Evolutionary conservation across 148 eudicot species (phyloP).

Genomic region (Agrostemma githago): DNA sequence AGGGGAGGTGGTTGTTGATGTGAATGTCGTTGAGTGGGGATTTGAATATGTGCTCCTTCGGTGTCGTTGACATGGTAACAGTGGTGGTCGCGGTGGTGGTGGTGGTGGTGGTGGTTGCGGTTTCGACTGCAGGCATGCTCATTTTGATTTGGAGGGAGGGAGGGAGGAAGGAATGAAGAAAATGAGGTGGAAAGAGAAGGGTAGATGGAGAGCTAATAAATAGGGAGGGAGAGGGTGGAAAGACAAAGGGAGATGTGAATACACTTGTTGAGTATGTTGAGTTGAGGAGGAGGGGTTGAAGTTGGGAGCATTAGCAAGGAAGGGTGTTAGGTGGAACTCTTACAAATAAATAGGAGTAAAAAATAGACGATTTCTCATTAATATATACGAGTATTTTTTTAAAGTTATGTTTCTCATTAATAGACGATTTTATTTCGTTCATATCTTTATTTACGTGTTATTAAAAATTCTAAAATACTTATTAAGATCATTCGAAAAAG

Average conservation of each 20-base stretch:
- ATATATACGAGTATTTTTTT: too few relatives aligned
- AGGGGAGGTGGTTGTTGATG: conserved; percentile 35
- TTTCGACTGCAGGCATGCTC: conserved; percentile 26
- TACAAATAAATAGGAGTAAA: too few relatives aligned
- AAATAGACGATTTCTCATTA: too few relatives aligned
- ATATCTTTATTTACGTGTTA: too few relatives aligned
- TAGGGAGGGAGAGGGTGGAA: not conserved
- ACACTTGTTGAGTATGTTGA: not conserved
- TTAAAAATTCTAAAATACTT: too few relatives aligned
- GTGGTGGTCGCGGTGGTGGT: not conserved
- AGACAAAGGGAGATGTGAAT: not conserved
- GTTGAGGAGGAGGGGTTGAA: not conserved
- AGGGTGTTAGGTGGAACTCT: not conserved
- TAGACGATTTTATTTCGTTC: too few relatives aligned
- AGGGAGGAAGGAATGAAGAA: not conserved
- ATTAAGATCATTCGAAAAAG: too few relatives aligned
- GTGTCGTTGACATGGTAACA: not conserved
- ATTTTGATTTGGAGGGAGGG: not conserved
- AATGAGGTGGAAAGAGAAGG: not conserved
- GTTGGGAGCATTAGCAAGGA: not conserved
- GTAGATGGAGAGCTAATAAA: not conserved
- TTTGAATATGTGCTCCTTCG: conserved; percentile 31
- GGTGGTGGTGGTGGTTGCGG: not conserved
- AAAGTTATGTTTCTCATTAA: too few relatives aligned
- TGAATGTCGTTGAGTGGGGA: conserved; percentile 32